A percentile compares a stretch with the other conserved stretches of the same genome.
phyloP scores from a whole-genome alignment of 176 grass and related monocot genomes.

The Bothriochloa decipiens region DNA sequence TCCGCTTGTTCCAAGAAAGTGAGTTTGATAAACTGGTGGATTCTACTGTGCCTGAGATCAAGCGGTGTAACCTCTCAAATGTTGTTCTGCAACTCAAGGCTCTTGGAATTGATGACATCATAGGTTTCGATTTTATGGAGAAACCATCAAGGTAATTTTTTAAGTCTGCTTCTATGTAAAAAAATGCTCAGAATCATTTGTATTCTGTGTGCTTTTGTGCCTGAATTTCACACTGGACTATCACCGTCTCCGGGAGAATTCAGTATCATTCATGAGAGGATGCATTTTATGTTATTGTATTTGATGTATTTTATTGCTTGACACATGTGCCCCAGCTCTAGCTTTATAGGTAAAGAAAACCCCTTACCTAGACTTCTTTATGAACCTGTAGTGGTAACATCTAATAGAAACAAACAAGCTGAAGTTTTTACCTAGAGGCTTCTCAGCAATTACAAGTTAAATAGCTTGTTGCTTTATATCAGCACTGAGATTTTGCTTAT shows the following conservation, averaged over 20 bases:
- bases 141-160: conserved; percentile 80
- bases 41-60: conserved; percentile 94
- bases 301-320: conserved; percentile 27
- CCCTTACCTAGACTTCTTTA: background rate
- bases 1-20: conserved; percentile 79
- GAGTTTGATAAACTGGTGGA: conserved; percentile 79
- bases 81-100: conserved; percentile 95
- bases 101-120: conserved; percentile 92
- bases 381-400: background rate
- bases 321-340: background rate
- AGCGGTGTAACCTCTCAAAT: conserved; percentile 92
- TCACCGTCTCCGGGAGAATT: background rate
- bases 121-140: conserved; percentile 98
- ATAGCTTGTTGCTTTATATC: conserved; percentile 15
- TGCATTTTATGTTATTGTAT: background rate
- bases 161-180: background rate
- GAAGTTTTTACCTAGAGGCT: background rate
- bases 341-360: conserved; percentile 11
- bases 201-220: background rate
- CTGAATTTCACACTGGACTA: background rate
- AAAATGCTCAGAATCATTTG: conserved; percentile 3
- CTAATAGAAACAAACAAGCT: background rate
- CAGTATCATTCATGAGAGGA: conserved; percentile 1
- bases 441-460: conserved; percentile 7
- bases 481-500: conserved; percentile 3